Percentiles rank a stretch among this genome's conserved stretches.
These are phyloP conservation scores for Erythrobasidium hasegawianum DNA, from an alignment of 1,284 basidiomycete genomes.

Conservation along the genomic window DNA sequence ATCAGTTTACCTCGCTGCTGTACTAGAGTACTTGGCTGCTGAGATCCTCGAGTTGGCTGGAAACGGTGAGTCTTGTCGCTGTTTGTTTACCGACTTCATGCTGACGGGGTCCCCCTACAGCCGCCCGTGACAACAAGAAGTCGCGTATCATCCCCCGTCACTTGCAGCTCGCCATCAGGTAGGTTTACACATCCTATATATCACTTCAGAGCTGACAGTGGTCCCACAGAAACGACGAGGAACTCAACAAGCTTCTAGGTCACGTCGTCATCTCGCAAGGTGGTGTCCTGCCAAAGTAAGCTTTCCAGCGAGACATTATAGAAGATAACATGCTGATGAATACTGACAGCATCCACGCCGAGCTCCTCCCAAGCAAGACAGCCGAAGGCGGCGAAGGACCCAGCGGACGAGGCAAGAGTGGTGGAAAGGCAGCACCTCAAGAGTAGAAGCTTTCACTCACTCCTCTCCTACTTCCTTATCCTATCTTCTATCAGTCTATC, in stretches of 20 bases:
- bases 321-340: neutral
- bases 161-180: constrained; percentile 77
- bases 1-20: constrained; percentile 59
- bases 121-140: constrained; percentile 67
- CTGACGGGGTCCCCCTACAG: neutral
- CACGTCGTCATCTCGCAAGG: constrained; percentile 84
- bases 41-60: constrained; percentile 85
- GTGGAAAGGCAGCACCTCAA: neutral
- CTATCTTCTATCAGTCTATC: neutral
- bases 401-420: constrained; percentile 29
- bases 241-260: constrained; percentile 69
- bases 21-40: constrained; percentile 77
- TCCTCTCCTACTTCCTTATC: neutral
- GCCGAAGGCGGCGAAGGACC: neutral
- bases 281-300: constrained; percentile 62
- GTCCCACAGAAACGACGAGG: constrained; percentile 51
- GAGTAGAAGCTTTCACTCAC: neutral
- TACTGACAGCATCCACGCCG: constrained; percentile 32
- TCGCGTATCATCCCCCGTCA: constrained; percentile 89
- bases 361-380: constrained; percentile 34
- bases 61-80: constrained; percentile 56
- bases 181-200: no score
- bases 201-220: no score
- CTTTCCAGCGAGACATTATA: neutral
- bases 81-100: neutral